Percentiles rank a stretch among this genome's conserved stretches.
Evolutionary conservation across 768 basidiomycete genomes (phyloP).

Genomic region (Rhizopogon roseolus): DNA sequence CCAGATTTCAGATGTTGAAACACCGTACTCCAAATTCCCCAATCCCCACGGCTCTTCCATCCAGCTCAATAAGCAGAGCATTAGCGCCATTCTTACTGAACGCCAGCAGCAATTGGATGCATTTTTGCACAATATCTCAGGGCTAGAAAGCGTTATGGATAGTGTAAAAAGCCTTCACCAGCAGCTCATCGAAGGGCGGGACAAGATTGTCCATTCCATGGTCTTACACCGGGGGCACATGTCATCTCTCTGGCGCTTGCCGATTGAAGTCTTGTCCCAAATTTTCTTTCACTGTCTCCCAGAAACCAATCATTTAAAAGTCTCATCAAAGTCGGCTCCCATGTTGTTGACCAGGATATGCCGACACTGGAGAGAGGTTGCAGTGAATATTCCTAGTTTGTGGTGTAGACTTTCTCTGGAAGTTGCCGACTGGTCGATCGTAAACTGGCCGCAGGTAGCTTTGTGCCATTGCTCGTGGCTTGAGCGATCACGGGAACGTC

Average conservation of each 20-base stretch:
- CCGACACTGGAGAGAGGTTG: slow-evolving; percentile 36
- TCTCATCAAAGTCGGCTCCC: slow-evolving; percentile 26
- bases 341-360: slow-evolving; percentile 36
- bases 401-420: slow-evolving; percentile 39
- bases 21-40: not conserved
- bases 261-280: slow-evolving; percentile 42
- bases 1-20: not conserved
- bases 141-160: slow-evolving; percentile 7
- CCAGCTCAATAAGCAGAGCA: not conserved
- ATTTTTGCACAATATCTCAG: not conserved
- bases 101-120: not conserved
- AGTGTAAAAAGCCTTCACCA: slow-evolving; percentile 8
- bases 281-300: slow-evolving; percentile 39
- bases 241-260: slow-evolving; percentile 32
- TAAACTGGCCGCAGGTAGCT: slow-evolving; percentile 6
- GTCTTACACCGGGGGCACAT: slow-evolving; percentile 15
- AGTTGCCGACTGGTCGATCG: slow-evolving; percentile 1
- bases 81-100: not conserved
- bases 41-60: not conserved
- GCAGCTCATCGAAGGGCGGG: slow-evolving; percentile 9
- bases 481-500: slow-evolving; percentile 10
- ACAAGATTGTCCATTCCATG: slow-evolving; percentile 13
- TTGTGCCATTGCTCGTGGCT: slow-evolving; percentile 6
- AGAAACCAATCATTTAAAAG: slow-evolving; percentile 17
- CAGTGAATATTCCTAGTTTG: slow-evolving; percentile 31